Conservation (phyloP, 768 basidiomycete species). For the Rhizopogon salebrosus region DNA sequence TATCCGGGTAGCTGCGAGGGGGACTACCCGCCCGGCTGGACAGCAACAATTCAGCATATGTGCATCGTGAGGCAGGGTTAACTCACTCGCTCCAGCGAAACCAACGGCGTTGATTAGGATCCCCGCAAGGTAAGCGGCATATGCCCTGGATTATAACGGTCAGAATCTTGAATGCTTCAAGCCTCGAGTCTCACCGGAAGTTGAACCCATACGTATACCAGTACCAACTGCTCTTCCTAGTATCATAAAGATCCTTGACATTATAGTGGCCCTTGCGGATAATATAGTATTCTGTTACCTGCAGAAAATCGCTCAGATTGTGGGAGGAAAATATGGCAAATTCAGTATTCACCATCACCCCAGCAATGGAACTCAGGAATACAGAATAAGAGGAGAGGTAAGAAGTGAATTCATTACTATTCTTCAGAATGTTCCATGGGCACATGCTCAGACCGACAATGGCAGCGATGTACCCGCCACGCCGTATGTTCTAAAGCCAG, state of each 20-base stretch:
- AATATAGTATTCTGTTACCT: slow-evolving; percentile 79
- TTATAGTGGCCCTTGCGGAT: slow-evolving; percentile 66
- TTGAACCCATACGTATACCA: slow-evolving; percentile 73
- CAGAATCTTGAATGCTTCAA: slow-evolving; percentile 3
- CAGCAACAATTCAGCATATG: neutral
- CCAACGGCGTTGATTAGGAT: slow-evolving; percentile 82
- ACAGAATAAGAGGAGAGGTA: slow-evolving; percentile 82
- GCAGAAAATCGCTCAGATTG: neutral
- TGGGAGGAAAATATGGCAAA: neutral
- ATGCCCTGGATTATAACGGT: slow-evolving; percentile 37
- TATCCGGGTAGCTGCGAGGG: slow-evolving; percentile 62
- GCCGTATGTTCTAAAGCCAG: slow-evolving; percentile 61
- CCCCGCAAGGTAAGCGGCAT: slow-evolving; percentile 65
- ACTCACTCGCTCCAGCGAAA: slow-evolving; percentile 69
- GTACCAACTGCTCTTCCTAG: slow-evolving; percentile 60
- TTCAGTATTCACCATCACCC: slow-evolving; percentile 58
- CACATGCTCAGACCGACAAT: slow-evolving; percentile 71
- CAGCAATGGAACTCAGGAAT: slow-evolving; percentile 76
- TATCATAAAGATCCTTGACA: slow-evolving; percentile 64
- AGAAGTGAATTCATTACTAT: slow-evolving; percentile 70
- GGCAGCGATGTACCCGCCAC: slow-evolving; percentile 82
- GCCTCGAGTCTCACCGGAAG: slow-evolving; percentile 43
- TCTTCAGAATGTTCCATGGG: slow-evolving; percentile 73
- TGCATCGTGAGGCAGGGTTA: neutral
- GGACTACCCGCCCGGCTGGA: slow-evolving; percentile 54